Evolutionary conservation across 495 filamentous ascomycete genomes (phyloP), one percentile per base, ranked within the genome.

Genomic region (Annulohypoxylon nitens): DNA sequence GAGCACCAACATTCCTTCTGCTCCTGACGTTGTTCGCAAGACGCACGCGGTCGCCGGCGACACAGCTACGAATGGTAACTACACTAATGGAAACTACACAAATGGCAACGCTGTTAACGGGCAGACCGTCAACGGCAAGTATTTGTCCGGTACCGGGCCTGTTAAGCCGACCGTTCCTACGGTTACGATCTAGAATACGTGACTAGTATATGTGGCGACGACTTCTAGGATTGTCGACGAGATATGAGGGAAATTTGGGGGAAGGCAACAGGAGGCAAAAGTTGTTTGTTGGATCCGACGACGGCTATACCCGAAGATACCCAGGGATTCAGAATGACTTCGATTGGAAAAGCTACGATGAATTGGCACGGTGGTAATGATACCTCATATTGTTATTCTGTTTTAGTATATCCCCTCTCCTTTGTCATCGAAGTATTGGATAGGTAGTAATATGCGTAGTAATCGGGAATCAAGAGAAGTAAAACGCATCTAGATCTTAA

Each of bases 21-120:
- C 89, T n/a, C 85, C 86, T 0, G 61, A 85, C 51, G 84, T 97
- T 41, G 87, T 84, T 37, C 91, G 93, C 73, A 97, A 97, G 85
- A 64, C 80, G 6, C 84, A 85, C 36, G 64, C 71, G 23, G 47
- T 23, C 23, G 69, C 47, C 14, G 60, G 54, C 25, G 65, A 70
- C 48, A 36, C 53, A 0, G 43, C 12, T 25, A 54, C 69, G 20
- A 79, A 75, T 53, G 77, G 39, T 6, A 61, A 71, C 11, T 64
- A 70, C 37, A 61, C 63, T 11, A 69, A 70, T 39, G 70, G 66
- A 4, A 61, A 62, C 26, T 23, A 69, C 30, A 70, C 60, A 6
- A 63, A 67, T 7, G 47, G 71, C 9, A 26, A 36, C 10, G 37
- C 45, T 16, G 25, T 57, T 1, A 63, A 58, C 7, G 54, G 74